Base-by-base conservation (phyloP, 2,329 filamentous ascomycete genomes). In the Penicillium occitanis region DNA sequence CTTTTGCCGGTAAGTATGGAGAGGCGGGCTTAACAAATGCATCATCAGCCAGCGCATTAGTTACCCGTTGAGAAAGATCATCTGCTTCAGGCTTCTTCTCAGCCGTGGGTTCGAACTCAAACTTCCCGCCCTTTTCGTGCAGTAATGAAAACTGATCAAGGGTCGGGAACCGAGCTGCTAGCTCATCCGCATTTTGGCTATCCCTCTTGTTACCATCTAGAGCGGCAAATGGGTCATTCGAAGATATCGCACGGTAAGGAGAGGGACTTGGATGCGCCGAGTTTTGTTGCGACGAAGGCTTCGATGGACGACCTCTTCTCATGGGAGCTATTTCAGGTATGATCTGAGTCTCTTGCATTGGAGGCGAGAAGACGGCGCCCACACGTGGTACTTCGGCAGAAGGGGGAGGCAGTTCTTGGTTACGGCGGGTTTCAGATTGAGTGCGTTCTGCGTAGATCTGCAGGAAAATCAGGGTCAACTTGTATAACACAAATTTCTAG, bases 271-370 rank as follows among this genome's bases (percentile, higher is more conserved):
- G 86, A 73, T 87, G 88, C 46, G 81, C 77, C 71, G 78, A 81
- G 76, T 76, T 79, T 69, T 78, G 71, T 72, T 81, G 76, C 66
- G 83, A 82, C 19, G 80, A 72, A 68, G 81, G 71, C 72, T 83
- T 85, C 4, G 84, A 83, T 5, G 93, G 91, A 68, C 92, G 85
- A 3, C 95, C 95, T 79, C 95, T 87, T 68, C 95, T 87, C 95
- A 98, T 98, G 0, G 94, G 95, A 44, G 91, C 89, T 68, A 99
- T 92, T 28, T 97, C 92, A 8, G 95, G 95, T 64, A 98, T 88
- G 8, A 85, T 82, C 70, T 90, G 87, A 63, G 90, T 87, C 70
- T 90, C 86, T 65, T 90, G 87, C 30, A 87, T 81, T 2, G 90
- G 88, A n/a, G 91, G 88, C 5, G 92, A 87, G 73, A 94, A 94